Evolutionary conservation across 306 rosid genomes (phyloP), one percentile per base, ranked within the genome.

Genomic region (Hippophae tibetana): DNA sequence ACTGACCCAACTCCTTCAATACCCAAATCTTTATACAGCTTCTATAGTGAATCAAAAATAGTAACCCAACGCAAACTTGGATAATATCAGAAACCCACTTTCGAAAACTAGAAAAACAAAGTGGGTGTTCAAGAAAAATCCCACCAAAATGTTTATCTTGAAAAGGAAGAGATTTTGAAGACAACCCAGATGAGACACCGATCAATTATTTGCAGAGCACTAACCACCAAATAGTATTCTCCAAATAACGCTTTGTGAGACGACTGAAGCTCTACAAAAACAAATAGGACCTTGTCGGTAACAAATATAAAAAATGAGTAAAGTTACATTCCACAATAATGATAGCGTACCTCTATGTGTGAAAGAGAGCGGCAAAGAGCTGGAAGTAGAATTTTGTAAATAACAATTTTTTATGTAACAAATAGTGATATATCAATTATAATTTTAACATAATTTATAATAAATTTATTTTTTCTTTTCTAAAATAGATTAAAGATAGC

Each of bases 241-340:
- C 69, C 46, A 40, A 62, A 68, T 69, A 43, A 25, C 31, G 67
- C 56, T 42, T 52, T 51, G 60, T 70, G 69, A 48, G 69, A 42
- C 40, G 8, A 47, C 50, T 70, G 69, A 82, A 73, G 14, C 56
- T 62, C 70, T 64, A 70, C 43, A 56, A 64, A 69, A 70, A 54
- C 69, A 42, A 68, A n/a, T 42, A 74, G 77, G 76, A 58, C 68
- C 66, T 77, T 70, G 58, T 67, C 60, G 74, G 68, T 62, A 69
- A 76, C 51, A 63, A 60, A 53, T 43, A 60, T 23, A 18, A 69
- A 26, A 55, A 66, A 69, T 60, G 72, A 79, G 80, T 69, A 75
- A 65, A 76, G 75, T 63, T 52, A 55, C 40, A 56, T 62, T 81
- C 81, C 78, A 68, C 63, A 73, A 71, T 64, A 56, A 67, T 54